Base-by-base conservation (phyloP, 2,329 filamentous ascomycete species). In the Colletotrichum melonis region DNA sequence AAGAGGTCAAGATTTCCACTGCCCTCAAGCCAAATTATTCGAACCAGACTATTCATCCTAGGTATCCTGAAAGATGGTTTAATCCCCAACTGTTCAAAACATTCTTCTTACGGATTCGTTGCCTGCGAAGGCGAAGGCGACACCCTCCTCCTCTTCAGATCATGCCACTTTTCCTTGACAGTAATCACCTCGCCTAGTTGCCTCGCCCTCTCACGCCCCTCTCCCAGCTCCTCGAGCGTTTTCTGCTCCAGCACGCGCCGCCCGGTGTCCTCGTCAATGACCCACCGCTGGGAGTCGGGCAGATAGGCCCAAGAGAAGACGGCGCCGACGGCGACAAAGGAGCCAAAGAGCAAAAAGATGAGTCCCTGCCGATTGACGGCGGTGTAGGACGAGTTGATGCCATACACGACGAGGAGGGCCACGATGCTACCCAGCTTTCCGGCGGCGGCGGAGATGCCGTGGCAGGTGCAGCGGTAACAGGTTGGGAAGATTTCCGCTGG, bases 401-500 rank as follows among this genome's bases (percentile, higher is more conserved):
- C 86, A 76, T 86, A 88, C 1, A 88, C 86, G 30, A 88, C 81
- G 14, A 88, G 77, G 22, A 88, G 82, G 63, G 87, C 87, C 5
- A 88, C 79, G 63, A 91, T 86, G 71, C 88, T 88, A 28, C 89
- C 90, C 1, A 89, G 79, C 77, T 92, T 92, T 12, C 90, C 90
- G 0, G 87, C 86, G 0, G 90, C 90, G 0, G 90, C 90, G 0
- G 89, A 90, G 65, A 92, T 89, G 28, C 89, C 90, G 76, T 91
- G 89, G 72, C 89, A 91, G 0, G 90, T 90, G 63, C 87, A 90
- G 54, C 91, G 87, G 76, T 91, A 92, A 74, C 87, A 86, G 2
- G 90, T 92, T 0, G 90, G 90, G 78, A 92, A 93, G 55, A 91
- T 87, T 78, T 92, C 90, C 55, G 89, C 90, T 1, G 91, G 90